phyloP scores from a whole-genome alignment of 2,329 filamentous ascomycete genomes.

The Claviceps paspali region DNA sequence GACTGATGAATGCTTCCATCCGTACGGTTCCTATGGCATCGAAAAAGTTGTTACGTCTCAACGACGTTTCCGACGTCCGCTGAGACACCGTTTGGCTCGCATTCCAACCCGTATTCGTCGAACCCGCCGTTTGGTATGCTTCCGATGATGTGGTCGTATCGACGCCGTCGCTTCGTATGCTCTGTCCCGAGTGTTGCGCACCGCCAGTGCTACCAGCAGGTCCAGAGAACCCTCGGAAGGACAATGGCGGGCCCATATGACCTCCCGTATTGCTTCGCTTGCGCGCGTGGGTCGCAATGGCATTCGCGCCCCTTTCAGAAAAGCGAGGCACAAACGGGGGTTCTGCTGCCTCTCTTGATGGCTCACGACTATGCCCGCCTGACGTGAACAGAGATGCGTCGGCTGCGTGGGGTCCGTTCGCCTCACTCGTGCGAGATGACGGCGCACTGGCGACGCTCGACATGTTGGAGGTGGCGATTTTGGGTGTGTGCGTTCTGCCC shows the following conservation, averaged over 20 bases:
- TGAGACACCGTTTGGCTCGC: constrained; percentile 30
- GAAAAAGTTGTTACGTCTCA: constrained; percentile 50
- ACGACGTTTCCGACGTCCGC: constrained; percentile 41
- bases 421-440: constrained; percentile 21
- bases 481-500: constrained; percentile 39
- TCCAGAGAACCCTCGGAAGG: constrained; percentile 66
- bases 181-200: constrained; percentile 35
- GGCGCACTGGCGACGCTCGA: constrained; percentile 25
- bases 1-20: constrained; percentile 91
- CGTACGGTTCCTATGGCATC: constrained; percentile 81
- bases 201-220: constrained; percentile 24
- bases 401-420: constrained; percentile 20
- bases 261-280: constrained; percentile 85
- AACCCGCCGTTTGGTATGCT: constrained; percentile 38
- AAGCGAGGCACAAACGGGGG: constrained; percentile 60
- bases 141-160: constrained; percentile 47
- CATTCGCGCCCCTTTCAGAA: constrained; percentile 36
- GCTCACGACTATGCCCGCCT: constrained; percentile 27
- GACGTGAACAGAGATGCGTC: constrained; percentile 25
- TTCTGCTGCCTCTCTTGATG: constrained; percentile 47
- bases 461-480: constrained; percentile 36
- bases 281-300: constrained; percentile 46
- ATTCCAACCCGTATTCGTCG: constrained; percentile 29
- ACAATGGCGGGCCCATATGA: constrained; percentile 50
- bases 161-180: constrained; percentile 41